Percentiles rank a stretch among this genome's conserved stretches.
Evolutionary conservation across 177 flowering plant species (phyloP).

Genomic region (Vitis hybrid): DNA sequence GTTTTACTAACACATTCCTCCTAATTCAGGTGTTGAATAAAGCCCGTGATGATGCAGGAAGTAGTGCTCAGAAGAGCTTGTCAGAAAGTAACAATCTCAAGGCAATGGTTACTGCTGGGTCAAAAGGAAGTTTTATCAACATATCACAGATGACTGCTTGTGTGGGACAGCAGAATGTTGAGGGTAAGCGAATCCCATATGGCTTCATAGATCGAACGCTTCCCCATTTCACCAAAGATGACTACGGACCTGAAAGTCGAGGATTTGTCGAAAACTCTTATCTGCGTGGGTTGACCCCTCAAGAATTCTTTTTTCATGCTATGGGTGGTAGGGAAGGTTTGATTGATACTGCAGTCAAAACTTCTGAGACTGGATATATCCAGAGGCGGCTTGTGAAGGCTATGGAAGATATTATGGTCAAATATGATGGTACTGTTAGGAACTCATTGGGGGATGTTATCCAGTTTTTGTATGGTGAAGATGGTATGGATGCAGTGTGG

Average conservation of each 20-base stretch:
- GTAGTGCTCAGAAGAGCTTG: conserved; percentile 96
- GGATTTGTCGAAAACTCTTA: conserved; percentile 99
- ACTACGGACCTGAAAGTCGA: conserved; percentile 98
- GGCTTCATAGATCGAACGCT: conserved; percentile 88
- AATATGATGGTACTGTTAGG: conserved; percentile 98
- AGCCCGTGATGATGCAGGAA: conserved; percentile 99
- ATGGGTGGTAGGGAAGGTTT: conserved; percentile 99
- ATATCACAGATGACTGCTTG: conserved; percentile 99
- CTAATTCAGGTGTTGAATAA: conserved; percentile 74
- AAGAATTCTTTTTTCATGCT: conserved; percentile 98
- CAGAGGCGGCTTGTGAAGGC: conserved; percentile 97
- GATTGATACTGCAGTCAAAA: conserved; percentile 97
- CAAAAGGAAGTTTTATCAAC: conserved; percentile 98
- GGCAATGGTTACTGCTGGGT: conserved; percentile 99
- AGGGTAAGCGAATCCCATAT: conserved; percentile 98
- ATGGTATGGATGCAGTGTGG: conserved; percentile 99
- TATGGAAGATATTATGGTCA: conserved; percentile 99
- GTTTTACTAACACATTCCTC: background rate
- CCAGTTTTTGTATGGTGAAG: conserved; percentile 97
- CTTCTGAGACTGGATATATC: conserved; percentile 98
- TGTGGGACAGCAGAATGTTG: conserved; percentile 99
- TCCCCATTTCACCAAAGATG: conserved; percentile 99
- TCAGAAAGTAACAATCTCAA: conserved; percentile 96
- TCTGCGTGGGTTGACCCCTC: conserved; percentile 93
- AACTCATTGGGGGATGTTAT: conserved; percentile 97